These are phyloP conservation scores for Eimeria acervulina DNA, from an alignment of 169 alveolate species.

Conservation along the genomic window DNA sequence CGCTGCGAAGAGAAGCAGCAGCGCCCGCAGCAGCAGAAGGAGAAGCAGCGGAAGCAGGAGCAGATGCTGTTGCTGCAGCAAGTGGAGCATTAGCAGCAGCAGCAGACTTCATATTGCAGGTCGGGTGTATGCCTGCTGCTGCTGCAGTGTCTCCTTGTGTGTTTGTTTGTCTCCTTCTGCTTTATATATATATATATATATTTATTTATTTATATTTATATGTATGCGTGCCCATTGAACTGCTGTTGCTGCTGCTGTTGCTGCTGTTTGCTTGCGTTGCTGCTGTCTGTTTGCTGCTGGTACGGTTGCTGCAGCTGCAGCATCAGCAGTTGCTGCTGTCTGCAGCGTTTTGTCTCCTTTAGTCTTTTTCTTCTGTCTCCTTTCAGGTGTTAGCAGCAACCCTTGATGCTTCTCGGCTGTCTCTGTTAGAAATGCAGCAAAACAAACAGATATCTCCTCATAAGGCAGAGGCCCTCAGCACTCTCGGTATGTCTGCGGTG, in stretches of 20 bases:
- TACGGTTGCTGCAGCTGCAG: not conserved
- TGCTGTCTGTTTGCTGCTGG: not conserved
- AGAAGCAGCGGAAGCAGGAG: too few species aligned
- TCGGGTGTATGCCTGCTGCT: not conserved
- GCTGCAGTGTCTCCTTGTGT: not conserved
- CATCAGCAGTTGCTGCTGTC: not conserved
- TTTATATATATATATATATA: too few species aligned
- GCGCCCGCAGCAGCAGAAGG: too few species aligned
- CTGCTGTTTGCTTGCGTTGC: not conserved
- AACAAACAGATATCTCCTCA: not conserved
- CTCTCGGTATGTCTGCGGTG: too few species aligned
- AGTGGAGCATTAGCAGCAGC: not conserved
- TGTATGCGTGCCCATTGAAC: too few species aligned
- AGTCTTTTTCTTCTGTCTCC: not conserved
- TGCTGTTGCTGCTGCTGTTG: too few species aligned
- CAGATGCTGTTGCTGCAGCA: too few species aligned
- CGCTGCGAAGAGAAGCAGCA: too few species aligned
- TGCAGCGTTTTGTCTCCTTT: not conserved
- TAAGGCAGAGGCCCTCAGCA: constrained; percentile 21
- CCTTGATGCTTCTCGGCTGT: not conserved
- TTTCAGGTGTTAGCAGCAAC: constrained; percentile 8
- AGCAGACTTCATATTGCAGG: constrained; percentile 14
- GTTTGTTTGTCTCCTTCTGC: not conserved
- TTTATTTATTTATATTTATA: too few species aligned
- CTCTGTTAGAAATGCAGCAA: not conserved